Base-by-base conservation (phyloP, 208 protist species). In the Crithidia acanthocephali region DNA sequence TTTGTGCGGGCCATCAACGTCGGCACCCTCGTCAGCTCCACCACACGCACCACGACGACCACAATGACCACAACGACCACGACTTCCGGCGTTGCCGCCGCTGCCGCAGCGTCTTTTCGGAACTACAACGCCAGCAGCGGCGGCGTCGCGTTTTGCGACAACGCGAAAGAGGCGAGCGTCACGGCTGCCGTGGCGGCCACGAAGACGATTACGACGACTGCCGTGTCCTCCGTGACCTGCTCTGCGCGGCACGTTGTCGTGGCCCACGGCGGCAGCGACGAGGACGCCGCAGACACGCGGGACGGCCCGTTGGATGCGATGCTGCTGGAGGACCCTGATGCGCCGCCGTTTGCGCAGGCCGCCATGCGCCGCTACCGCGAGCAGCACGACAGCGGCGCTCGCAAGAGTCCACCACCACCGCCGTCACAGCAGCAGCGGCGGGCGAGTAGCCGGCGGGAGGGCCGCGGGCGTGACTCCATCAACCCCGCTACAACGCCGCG, bases 281-380 rank as follows among this genome's bases (percentile, higher is more conserved):
- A 11, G 3, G 40, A 42, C 33, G 18, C 22, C 44, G 23, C 55
- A 16, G 25, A 20, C 7, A 11, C 6, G 32, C 51, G 53, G 47
- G 20, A 27, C 23, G 16, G 25, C 30, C n/a, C n/a, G n/a, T 32
- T 76, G 33, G 53, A 65, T 7, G n/a, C 45, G 23, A 20, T 76
- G 44, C 44, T 76, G 45, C 55, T 76, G 18, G 70, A 68, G 25
- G 52, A 76, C 45, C 70, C 70, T 2, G 70, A 76, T n/a, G 70
- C 70, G 20, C 70, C 70, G 11, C 70, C 70, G 6, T 68, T 68
- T 40, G 70, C 70, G 10, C 59, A 57, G 62, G 70, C 62, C 6
- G 70, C 70, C 20, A 23, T 45, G 45, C 51, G 58, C 23, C 60
- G 53, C 27, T 37, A 68, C 20, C 40, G 57, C 48, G 33, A 44